Conservation (phyloP, 1,139 yeast species). For the Yamadazyma siamensis region DNA sequence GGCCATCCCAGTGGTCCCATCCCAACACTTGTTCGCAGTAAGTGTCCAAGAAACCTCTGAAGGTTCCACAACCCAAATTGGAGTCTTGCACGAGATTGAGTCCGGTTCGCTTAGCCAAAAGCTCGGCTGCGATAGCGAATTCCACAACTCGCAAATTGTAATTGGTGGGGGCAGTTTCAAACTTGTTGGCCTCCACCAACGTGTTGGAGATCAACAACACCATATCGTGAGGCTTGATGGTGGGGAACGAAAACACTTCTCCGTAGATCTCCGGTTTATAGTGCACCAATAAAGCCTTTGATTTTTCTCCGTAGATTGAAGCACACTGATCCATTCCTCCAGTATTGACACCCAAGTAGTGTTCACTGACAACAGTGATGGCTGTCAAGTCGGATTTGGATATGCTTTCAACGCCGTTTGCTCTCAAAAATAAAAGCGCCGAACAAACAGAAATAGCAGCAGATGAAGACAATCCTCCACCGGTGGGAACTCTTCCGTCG, state of each 20-base stretch:
- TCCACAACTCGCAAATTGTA: slow-evolving; percentile 73
- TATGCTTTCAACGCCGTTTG: slow-evolving; percentile 45
- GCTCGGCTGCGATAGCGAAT: slow-evolving; percentile 60
- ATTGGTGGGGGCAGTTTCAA: slow-evolving; percentile 66
- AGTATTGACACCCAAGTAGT: slow-evolving; percentile 69
- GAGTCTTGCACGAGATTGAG: slow-evolving; percentile 49
- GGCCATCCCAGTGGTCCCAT: slow-evolving; percentile 44
- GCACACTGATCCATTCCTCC: slow-evolving; percentile 85
- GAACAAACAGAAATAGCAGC: slow-evolving; percentile 73
- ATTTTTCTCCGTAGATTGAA: slow-evolving; percentile 60
- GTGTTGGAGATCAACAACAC: slow-evolving; percentile 64
- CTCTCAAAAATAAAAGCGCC: slow-evolving; percentile 55
- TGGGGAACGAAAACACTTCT: slow-evolving; percentile 55
- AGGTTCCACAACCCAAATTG: slow-evolving; percentile 57
- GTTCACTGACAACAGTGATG: slow-evolving; percentile 68
- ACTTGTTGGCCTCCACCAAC: slow-evolving; percentile 59
- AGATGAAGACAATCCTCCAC: slow-evolving; percentile 69
- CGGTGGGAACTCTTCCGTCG: slow-evolving; percentile 70
- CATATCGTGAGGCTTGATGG: slow-evolving; percentile 37
- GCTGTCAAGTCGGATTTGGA: slow-evolving; percentile 53
- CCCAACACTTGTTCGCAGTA: slow-evolving; percentile 35
- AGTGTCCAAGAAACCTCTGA: slow-evolving; percentile 61
- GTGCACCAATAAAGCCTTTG: slow-evolving; percentile 58
- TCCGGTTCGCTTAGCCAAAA: slow-evolving; percentile 48
- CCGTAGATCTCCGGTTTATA: slow-evolving; percentile 61